Base-by-base conservation (phyloP, 2,329 filamentous ascomycete genomes). In the Cytospora leucostoma region DNA sequence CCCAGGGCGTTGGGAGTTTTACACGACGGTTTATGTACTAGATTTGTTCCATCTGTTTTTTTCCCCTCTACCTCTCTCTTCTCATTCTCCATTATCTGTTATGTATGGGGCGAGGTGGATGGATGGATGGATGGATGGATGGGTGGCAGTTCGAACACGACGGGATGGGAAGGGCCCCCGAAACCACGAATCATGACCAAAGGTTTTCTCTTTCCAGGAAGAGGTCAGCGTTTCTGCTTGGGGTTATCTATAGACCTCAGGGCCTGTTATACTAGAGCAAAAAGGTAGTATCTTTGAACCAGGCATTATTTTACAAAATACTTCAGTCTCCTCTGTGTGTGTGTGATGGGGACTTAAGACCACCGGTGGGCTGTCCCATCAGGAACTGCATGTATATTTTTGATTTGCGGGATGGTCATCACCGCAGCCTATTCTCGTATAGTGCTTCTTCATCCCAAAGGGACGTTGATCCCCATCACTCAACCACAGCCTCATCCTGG, bases 201-300 rank as follows among this genome's bases (percentile, higher is more conserved):
- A 55, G 40, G 38, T 61, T 54, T 27, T 27, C 27, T 32, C 51
- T 49, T 32, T 33, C 34, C 12, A 27, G 27, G 6, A 47, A 32
- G 40, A 55, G 35, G 51, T 55, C 51, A 61, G 59, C 51, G 13
- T 61, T 51, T 49, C 15, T 54, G 59, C 19, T 61, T 38, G 32
- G 55, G 38, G 38, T 55, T 55, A n/a, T 13, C 51, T 49, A 49
- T 11, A 32, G 17, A 52, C 33, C 19, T 21, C 32, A 38, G 32
- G 33, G 51, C 32, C 52, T 55, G 32, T 55, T 19, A 47, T 21
- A 47, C n/a, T 47, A 47, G 44, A 47, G n/a, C n/a, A n/a, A 47
- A 19, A 47, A 47, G 44, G 17, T 17, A 47, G 44, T 47, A 47
- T 10, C 5, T 19, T 13, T 4, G 7, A 47, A 47, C 2, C 8